Base-by-base conservation (phyloP, 78 protist genomes). In the Chrysochromulina parva region DNA sequence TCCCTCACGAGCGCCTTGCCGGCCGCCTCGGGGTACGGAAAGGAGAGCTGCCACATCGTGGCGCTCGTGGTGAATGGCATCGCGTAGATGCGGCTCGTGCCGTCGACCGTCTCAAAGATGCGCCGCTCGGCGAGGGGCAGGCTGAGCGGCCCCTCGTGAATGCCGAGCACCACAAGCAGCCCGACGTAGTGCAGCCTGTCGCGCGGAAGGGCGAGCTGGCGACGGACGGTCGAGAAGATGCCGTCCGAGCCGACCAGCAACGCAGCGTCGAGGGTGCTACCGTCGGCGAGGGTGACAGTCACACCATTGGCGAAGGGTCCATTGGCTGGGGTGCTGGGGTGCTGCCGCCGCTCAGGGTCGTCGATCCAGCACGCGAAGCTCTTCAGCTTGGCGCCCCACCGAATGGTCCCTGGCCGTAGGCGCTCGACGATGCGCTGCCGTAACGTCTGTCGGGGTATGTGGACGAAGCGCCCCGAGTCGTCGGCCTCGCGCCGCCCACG, bases 1-100 rank as follows among this genome's bases (percentile, higher is more conserved):
- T 81, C 87, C 65, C 19, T 53, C 10, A 5, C 1, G 47, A 81
- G 17, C 19, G 59, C 28, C 66, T 65, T 60, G 24, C 66, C 87
- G 22, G 47, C 87, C 19, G 6, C 87, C 47, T 54, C 65, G n/a
- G 67, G 24, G 65, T 13, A 55, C 14, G 87, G 87, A 47, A 53
- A 81, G 53, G 87, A 81, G 24, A 81, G 87, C 87, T 81, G 87
- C 87, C 87, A 81, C 87, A 81, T 81, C 17, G 87, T 81, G n/a
- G 65, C 10, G 50, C 9, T 5, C 66, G 87, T 55, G 53, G 65
- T 81, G 87, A 81, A 81, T 2, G 87, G 87, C 87, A 81, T 81
- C 53, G 50, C 87, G 47, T 81, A 81, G 65, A 81, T 2, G 17
- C 87, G 87, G 22, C 66, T 54, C 50, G 65, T 81, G 62, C 87